Evolutionary conservation across 2,329 filamentous ascomycete species (phyloP).

Genomic region (Venturia pyrina): DNA sequence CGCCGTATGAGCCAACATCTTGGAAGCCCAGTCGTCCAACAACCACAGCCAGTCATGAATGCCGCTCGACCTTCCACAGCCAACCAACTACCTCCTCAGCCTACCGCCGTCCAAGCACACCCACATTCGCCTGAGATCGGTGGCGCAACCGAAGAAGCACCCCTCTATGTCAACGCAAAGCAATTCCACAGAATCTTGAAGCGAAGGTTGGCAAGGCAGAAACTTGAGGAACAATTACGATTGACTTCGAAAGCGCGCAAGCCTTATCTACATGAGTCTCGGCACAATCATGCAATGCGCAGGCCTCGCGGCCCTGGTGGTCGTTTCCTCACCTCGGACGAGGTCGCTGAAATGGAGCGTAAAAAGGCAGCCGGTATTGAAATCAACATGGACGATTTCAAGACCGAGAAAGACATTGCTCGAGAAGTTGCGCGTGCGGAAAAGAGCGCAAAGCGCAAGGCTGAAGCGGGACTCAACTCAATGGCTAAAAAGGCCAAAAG

Average conservation of each 20-base stretch:
- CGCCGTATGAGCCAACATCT: constrained; percentile 33
- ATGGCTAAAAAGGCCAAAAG: constrained; percentile 18
- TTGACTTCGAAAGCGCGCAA: constrained; percentile 92
- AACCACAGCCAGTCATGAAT: constrained; percentile 65
- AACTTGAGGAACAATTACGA: constrained; percentile 82
- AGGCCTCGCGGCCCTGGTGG: constrained; percentile 87
- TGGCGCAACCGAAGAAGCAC: constrained; percentile 71
- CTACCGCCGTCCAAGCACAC: constrained; percentile 55
- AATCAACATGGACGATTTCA: constrained; percentile 23
- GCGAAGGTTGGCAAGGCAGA: constrained; percentile 82
- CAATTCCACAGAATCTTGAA: constrained; percentile 97
- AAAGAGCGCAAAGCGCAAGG: constrained; percentile 41
- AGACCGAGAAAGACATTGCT: constrained; percentile 27
- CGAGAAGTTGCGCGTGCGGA: constrained; percentile 19
- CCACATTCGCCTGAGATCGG: constrained; percentile 74
- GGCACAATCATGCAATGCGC: constrained; percentile 97
- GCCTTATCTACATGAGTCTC: constrained; percentile 92
- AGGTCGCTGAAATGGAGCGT: constrained; percentile 82
- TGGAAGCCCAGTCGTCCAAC: constrained; percentile 45
- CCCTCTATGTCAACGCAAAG: constrained; percentile 95
- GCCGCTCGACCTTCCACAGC: constrained; percentile 47
- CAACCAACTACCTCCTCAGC: constrained; percentile 41
- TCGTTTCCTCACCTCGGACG: constrained; percentile 90
- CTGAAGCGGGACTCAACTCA: constrained; percentile 26
- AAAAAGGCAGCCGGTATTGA: constrained; percentile 33